These are phyloP conservation scores for Penicillium palitans DNA, from an alignment of 2,329 filamentous ascomycete genomes.

Conservation along the genomic window DNA sequence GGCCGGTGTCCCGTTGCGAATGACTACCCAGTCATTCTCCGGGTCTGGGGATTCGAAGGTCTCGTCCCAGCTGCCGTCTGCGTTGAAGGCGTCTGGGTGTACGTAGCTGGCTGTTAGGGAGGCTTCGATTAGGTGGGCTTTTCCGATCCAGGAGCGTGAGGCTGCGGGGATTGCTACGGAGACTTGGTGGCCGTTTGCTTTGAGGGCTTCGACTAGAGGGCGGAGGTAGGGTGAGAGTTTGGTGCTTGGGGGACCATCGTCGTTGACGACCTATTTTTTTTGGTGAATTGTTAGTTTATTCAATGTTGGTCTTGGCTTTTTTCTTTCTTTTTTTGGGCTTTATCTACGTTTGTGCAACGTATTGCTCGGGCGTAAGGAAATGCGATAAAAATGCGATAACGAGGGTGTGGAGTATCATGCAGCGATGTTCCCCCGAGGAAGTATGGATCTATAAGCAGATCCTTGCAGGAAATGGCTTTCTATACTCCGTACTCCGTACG, in stretches of 20 bases:
- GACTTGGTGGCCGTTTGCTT: conserved; percentile 72
- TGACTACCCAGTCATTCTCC: conserved; percentile 62
- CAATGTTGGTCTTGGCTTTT: background rate
- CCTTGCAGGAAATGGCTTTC: background rate
- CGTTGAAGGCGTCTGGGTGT: conserved; percentile 56
- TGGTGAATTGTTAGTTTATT: background rate
- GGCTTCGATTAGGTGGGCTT: conserved; percentile 89
- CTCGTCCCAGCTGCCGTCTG: conserved; percentile 56
- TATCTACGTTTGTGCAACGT: background rate
- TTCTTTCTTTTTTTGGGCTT: background rate
- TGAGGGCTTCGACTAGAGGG: conserved; percentile 66
- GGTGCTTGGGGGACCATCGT: conserved; percentile 72
- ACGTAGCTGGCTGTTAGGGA: conserved; percentile 79
- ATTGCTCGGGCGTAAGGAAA: background rate
- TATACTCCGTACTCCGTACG: background rate
- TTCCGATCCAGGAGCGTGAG: conserved; percentile 93
- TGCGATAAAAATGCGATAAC: background rate
- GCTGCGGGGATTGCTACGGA: conserved; percentile 84
- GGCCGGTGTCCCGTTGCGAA: conserved; percentile 74
- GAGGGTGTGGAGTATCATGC: background rate
- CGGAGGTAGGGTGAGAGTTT: conserved; percentile 74
- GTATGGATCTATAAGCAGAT: background rate
- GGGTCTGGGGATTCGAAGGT: conserved; percentile 3
- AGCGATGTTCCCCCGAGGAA: background rate
- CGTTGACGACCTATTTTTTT: conserved; percentile 55